These are phyloP conservation scores for Polychaeton citri DNA, from an alignment of 2,329 filamentous ascomycete genomes.

Conservation along the genomic window DNA sequence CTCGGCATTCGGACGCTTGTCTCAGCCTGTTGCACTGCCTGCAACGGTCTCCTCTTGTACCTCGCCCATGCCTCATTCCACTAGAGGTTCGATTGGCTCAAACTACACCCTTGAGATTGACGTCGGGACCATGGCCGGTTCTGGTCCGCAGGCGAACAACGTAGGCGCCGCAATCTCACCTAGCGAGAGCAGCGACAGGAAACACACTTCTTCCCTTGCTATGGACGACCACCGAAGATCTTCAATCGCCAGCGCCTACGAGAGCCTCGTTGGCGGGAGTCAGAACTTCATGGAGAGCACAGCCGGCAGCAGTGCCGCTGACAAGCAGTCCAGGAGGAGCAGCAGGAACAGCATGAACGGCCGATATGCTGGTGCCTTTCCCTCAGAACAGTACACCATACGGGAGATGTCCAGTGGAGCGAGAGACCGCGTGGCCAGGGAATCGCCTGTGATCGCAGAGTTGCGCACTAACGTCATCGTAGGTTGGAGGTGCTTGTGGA, in stretches of 20 bases:
- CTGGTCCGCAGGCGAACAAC: neutral
- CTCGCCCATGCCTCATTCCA: neutral
- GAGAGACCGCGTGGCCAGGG: constrained; percentile 29
- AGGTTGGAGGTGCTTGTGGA: constrained; percentile 14
- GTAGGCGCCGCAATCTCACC: too few relatives aligned
- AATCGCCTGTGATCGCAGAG: constrained; percentile 35
- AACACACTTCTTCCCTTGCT: too few relatives aligned
- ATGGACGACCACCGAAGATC: neutral
- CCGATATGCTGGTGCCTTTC: neutral
- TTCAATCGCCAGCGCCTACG: neutral
- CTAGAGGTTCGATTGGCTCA: neutral
- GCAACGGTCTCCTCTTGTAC: too few relatives aligned
- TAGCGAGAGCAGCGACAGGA: too few relatives aligned
- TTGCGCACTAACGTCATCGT: constrained; percentile 39
- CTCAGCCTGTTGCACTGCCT: too few relatives aligned
- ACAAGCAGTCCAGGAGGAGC: neutral
- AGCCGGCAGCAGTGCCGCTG: neutral
- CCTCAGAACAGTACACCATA: neutral
- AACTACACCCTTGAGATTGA: neutral
- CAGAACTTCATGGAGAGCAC: neutral
- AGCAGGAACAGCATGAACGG: neutral
- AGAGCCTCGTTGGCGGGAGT: neutral
- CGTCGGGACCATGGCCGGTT: neutral
- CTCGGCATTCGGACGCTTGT: too few relatives aligned
- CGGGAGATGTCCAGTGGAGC: constrained; percentile 1